These are phyloP conservation scores for Coprinopsis marcescibilis DNA, from an alignment of 768 basidiomycete species.

Conservation along the genomic window DNA sequence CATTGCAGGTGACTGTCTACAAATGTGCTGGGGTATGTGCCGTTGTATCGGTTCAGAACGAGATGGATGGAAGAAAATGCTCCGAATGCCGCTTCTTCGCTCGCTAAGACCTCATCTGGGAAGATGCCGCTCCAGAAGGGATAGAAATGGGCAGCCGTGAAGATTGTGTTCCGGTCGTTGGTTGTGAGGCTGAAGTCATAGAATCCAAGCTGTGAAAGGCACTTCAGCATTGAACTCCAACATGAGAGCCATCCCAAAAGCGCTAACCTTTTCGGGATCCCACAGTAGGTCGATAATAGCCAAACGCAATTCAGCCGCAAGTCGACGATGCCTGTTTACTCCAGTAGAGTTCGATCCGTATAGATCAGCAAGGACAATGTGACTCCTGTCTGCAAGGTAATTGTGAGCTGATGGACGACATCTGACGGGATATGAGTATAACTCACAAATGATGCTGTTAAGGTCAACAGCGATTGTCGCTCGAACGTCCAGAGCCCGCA, in stretches of 20 bases:
- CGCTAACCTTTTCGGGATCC: constrained; percentile 62
- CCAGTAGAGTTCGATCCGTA: constrained; percentile 43
- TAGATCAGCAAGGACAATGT: constrained; percentile 52
- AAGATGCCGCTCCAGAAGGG: constrained; percentile 86
- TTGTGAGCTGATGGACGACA: no score
- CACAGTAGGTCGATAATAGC: constrained; percentile 85
- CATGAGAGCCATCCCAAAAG: background rate
- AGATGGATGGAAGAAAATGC: constrained; percentile 73
- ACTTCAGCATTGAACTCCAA: background rate
- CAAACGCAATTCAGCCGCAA: constrained; percentile 51
- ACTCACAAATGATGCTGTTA: constrained; percentile 80
- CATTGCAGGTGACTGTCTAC: constrained; percentile 78
- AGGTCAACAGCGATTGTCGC: constrained; percentile 70
- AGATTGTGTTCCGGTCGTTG: constrained; percentile 57
- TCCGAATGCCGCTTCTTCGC: constrained; percentile 55
- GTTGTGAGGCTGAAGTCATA: constrained; percentile 84
- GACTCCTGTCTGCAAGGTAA: constrained; percentile 51
- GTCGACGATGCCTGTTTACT: constrained; percentile 43
- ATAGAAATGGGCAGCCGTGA: constrained; percentile 75
- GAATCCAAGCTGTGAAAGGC: constrained; percentile 54
- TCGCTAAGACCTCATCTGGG: constrained; percentile 59
- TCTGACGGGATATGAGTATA: background rate
- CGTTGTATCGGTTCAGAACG: constrained; percentile 82
- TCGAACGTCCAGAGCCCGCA: constrained; percentile 68
- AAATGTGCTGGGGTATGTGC: constrained; percentile 79